These are phyloP conservation scores for Hymenotorrendiella dingleyae DNA, from an alignment of 2,329 filamentous ascomycete genomes.

Conservation along the genomic window DNA sequence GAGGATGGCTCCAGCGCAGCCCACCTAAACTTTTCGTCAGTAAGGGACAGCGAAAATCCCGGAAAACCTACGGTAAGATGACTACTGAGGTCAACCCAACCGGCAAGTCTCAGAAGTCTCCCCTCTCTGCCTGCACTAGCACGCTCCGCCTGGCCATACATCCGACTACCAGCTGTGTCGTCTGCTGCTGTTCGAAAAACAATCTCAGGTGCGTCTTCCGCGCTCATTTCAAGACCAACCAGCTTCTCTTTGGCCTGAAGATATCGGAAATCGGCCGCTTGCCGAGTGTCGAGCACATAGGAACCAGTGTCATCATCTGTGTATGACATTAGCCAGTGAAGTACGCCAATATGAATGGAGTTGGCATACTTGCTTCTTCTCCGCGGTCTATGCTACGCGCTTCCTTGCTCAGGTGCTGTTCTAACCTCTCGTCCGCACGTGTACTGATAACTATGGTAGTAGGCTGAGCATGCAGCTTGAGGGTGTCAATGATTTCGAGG, in stretches of 20 bases:
- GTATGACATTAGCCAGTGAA: no score
- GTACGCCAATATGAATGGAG: slow-evolving; percentile 2
- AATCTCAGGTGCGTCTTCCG: slow-evolving; percentile 41
- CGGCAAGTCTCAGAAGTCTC: slow-evolving; percentile 61
- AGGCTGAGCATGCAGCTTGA: slow-evolving; percentile 49
- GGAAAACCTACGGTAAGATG: slow-evolving; percentile 51
- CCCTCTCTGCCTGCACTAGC: slow-evolving; percentile 51
- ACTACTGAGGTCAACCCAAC: slow-evolving; percentile 70
- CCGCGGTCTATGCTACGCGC: slow-evolving; percentile 23
- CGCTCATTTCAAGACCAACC: slow-evolving; percentile 43
- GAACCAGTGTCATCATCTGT: slow-evolving; percentile 35
- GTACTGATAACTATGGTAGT: slow-evolving; percentile 46
- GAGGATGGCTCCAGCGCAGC: slow-evolving; percentile 85
- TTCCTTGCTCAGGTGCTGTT: slow-evolving; percentile 27
- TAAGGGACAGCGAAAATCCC: background rate
- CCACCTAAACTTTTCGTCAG: slow-evolving; percentile 39
- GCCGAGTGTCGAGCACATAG: slow-evolving; percentile 58
- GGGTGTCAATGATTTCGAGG: slow-evolving; percentile 60
- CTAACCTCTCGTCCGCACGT: slow-evolving; percentile 29
- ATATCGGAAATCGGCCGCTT: slow-evolving; percentile 67
- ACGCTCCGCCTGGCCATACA: slow-evolving; percentile 31
- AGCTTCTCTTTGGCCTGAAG: slow-evolving; percentile 62
- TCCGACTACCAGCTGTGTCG: slow-evolving; percentile 26
- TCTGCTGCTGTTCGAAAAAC: slow-evolving; percentile 58
- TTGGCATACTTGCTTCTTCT: slow-evolving; percentile 19